Base-by-base conservation (phyloP, 331 rosid genomes). In the Dryas integrifolia region DNA sequence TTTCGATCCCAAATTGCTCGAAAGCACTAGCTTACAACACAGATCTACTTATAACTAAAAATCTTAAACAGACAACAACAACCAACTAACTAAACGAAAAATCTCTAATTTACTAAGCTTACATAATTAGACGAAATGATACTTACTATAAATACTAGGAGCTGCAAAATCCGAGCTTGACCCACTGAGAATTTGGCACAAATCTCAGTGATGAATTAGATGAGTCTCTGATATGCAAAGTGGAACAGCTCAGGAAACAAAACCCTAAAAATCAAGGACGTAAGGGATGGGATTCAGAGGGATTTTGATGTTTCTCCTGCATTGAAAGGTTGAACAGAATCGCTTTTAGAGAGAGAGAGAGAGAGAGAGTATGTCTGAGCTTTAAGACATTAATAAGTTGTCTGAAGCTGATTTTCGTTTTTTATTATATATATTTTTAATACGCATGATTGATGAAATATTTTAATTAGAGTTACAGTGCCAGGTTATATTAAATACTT, bases 1-100 rank as follows among this genome's bases (percentile, higher is more conserved):
- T 40, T 63, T 49, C 21, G 73, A 79, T 58, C 81, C 75, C 77
- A 85, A 63, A 66, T 72, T 59, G 77, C 83, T 59, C 72, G 70
- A 72, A 69, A 53, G n/a, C 82, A 61, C 51, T 50, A 69, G 69
- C 77, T 65, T 49, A 53, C 76, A 67, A 72, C 80, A 84, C 92
- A 89, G 97, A 91, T 94, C 98, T 89, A 82, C 82, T 60, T 55
- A 75, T 74, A 81, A 58, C 67, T 58, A n/a, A 52, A 52, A 67
- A 73, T 24, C 73, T 16, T 10, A 26, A 64, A 51, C 39, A 55
- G 76, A 75, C 35, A 63, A 50, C 65, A 74, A 61, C 40, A 80
- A 76, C 65, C 58, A 71, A 77, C 76, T 44, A 64, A 65, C 73
- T 56, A 55, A 75, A 77, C 81, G 58, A 80, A 67, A 77, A 45